These are phyloP conservation scores for Tylopilus sp. DNA, from an alignment of 768 basidiomycete species.

Conservation along the genomic window DNA sequence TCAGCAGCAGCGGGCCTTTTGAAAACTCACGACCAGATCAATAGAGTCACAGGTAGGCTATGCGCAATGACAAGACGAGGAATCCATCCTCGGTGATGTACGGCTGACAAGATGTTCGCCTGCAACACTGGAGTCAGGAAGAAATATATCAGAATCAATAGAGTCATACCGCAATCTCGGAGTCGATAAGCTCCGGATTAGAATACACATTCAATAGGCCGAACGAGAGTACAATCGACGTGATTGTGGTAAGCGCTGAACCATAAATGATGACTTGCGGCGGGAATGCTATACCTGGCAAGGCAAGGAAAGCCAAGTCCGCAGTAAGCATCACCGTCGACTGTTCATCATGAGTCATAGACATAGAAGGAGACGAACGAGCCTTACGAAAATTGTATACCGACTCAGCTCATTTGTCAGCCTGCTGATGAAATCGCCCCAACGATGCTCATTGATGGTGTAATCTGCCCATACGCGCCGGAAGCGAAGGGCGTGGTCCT, in stretches of 20 bases:
- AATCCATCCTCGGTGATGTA: background rate
- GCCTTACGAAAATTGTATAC: background rate
- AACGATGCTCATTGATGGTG: background rate
- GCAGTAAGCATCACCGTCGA: background rate
- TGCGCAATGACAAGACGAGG: background rate
- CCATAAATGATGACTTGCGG: background rate
- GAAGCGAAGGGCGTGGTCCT: background rate
- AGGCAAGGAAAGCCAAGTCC: background rate
- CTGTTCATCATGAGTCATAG: background rate
- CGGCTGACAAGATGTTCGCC: background rate
- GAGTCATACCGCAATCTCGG: background rate
- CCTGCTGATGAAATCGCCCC: background rate
- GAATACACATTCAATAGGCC: background rate
- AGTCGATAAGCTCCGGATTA: background rate
- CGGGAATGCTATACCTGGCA: background rate
- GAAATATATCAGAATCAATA: background rate
- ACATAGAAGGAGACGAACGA: too few relatives aligned
- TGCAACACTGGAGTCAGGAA: background rate
- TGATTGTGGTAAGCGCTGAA: background rate
- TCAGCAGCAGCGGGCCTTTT: too few relatives aligned
- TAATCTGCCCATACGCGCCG: background rate
- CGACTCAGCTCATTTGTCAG: background rate
- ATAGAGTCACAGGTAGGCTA: background rate
- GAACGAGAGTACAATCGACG: background rate
- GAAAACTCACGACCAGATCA: background rate